phyloP scores from a whole-genome alignment of 2,329 filamentous ascomycete genomes.

The Lecanicillium sp. region DNA sequence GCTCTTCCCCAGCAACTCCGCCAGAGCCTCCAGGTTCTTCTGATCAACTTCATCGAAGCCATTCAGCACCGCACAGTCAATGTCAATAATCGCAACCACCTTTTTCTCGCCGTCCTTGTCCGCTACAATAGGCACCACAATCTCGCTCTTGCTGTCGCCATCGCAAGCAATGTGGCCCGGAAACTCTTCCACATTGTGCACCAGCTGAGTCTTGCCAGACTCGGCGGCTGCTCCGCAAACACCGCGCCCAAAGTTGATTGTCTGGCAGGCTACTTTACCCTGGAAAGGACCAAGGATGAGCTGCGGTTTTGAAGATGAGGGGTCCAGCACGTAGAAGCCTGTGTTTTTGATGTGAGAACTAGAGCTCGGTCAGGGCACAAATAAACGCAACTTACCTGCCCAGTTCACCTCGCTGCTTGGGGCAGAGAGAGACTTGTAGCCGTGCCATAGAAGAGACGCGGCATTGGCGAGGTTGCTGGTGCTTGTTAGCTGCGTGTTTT shows the following conservation, averaged over 20 bases:
- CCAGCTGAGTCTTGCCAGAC: conserved; percentile 53
- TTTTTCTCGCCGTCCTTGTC: conserved; percentile 24
- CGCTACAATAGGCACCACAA: conserved; percentile 65
- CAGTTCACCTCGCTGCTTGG: conserved; percentile 67
- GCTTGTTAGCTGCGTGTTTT: background rate
- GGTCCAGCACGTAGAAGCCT: conserved; percentile 69
- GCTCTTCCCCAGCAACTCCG: conserved; percentile 45
- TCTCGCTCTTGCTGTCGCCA: conserved; percentile 65
- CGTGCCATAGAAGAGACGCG: conserved; percentile 71
- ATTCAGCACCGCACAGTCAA: conserved; percentile 60
- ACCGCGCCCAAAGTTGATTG: conserved; percentile 62
- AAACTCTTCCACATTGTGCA: conserved; percentile 63
- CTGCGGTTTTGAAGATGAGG: conserved; percentile 32
- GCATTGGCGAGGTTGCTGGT: conserved; percentile 67
- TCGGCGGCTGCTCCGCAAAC: conserved; percentile 67
- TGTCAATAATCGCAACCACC: conserved; percentile 68
- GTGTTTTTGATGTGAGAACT: background rate
- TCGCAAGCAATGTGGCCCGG: conserved; percentile 80
- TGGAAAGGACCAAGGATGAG: conserved; percentile 75
- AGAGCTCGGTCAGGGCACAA: no score
- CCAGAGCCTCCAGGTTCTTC: conserved; percentile 57
- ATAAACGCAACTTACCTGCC: conserved; percentile 44
- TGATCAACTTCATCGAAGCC: conserved; percentile 66
- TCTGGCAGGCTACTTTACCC: conserved; percentile 73
- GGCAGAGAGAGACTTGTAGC: conserved; percentile 60